These are phyloP conservation scores for Exophiala sp. DNA, from an alignment of 2,329 filamentous ascomycete genomes.

Conservation along the genomic window DNA sequence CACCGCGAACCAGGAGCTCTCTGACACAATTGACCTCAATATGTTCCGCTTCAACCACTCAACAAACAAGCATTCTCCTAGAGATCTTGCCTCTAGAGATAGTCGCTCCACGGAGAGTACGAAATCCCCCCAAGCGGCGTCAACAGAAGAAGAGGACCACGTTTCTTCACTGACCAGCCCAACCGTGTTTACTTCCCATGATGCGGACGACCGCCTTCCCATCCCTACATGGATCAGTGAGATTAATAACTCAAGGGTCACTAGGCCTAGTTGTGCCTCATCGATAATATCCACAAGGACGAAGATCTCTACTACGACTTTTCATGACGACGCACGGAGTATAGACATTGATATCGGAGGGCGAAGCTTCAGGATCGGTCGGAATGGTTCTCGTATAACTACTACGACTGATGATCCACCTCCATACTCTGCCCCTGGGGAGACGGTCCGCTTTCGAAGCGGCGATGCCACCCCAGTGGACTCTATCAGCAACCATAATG, in stretches of 20 bases:
- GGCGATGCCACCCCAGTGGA: background rate
- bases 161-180: conserved; percentile 2
- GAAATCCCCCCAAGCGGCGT: too few relatives aligned
- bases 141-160: conserved; percentile 8
- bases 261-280: conserved; percentile 32
- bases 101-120: background rate
- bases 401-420: conserved; percentile 28
- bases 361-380: conserved; percentile 33
- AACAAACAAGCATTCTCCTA: background rate
- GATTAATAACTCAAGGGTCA: conserved; percentile 16
- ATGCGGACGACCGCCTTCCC: background rate
- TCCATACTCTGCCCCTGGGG: conserved; percentile 23
- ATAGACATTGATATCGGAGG: conserved; percentile 32
- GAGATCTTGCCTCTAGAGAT: background rate
- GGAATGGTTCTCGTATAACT: conserved; percentile 29
- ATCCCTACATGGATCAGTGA: conserved; percentile 24
- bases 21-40: background rate
- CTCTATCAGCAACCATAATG: background rate
- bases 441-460: conserved; percentile 8
- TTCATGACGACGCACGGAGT: conserved; percentile 30
- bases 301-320: conserved; percentile 30
- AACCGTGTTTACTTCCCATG: background rate
- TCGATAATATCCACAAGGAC: conserved; percentile 33
- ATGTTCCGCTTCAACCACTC: conserved; percentile 16
- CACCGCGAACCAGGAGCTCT: too few relatives aligned